Evolutionary conservation across 1,284 basidiomycete species (phyloP), one percentile per base, ranked within the genome.

Genomic region (Chondrostereum purpureum): DNA sequence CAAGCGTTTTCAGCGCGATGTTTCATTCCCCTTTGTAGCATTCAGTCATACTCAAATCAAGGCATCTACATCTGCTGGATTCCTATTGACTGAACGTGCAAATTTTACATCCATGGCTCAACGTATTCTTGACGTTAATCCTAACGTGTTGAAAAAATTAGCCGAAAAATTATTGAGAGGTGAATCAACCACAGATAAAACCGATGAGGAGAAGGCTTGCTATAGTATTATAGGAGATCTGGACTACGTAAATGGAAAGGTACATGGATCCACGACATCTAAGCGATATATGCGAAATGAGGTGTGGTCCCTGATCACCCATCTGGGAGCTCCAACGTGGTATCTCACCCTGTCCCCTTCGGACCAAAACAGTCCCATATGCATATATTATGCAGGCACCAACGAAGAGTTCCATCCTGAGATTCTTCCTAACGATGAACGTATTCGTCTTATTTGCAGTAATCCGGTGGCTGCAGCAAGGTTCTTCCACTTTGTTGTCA

Each of bases 341-440:
- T 68, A 60, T 48, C 59, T 67, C 12, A 67, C 65, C 3, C 51
- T 66, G 10, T 54, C 61, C 4, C 64, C 64, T 23, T 55, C 59
- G 5, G 64, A 66, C 49, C 49, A 45, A 6, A 50, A 56, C 22
- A 53, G 63, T 55, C 64, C 63, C 5, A 47, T 67, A 2, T 57
- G 45, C 24, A 31, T 62, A 8, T 60, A 61, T 33, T 60, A 19
- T 51, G 58, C 58, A 20, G 57, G 53, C 23, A 46, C 39, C 17
- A 43, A 54, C 18, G 39, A 45, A 24, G 18, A 19, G 5, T 53
- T 51, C 39, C 18, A 18, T 17, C 43, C 45, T 4, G 31, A 19
- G 17, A 3, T 42, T 21, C 11, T 39, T 42, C 2, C 13, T 34
- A 1, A 27, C 11, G 43, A 50, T 13, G 39, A 39, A 3, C 18